phyloP scores from a whole-genome alignment of 345 rosid species.

The Mercurialis annua region DNA sequence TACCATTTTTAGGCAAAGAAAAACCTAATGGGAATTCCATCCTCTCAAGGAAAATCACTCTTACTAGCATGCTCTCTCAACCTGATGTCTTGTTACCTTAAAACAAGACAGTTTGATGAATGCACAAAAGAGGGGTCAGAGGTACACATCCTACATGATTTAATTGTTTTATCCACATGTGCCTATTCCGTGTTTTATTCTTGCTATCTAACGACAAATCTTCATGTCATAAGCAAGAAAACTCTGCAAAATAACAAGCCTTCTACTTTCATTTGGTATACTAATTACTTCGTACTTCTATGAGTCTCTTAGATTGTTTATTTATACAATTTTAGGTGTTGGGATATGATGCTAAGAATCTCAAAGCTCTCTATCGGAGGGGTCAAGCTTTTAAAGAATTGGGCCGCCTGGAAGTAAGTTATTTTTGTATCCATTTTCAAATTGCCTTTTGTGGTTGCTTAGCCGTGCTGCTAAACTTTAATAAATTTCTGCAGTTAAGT shows the following conservation, averaged over 20 bases:
- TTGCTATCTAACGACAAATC: not conserved
- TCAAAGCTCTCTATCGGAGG: constrained; percentile 93
- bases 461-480: constrained; percentile 4
- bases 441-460: constrained; percentile 15
- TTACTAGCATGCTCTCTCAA: constrained; percentile 82
- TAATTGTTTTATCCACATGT: not conserved
- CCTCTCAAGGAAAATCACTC: constrained; percentile 58
- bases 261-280: not conserved
- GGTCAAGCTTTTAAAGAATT: constrained; percentile 92
- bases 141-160: constrained; percentile 36
- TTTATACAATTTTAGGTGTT: constrained; percentile 55
- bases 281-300: not conserved
- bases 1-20: constrained; percentile 63
- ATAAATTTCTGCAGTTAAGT: not conserved
- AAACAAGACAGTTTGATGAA: constrained; percentile 58
- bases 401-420: constrained; percentile 72
- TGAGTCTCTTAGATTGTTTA: constrained; percentile 16
- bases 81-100: constrained; percentile 95
- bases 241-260: not conserved
- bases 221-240: not conserved
- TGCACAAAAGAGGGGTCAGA: constrained; percentile 86
- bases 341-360: constrained; percentile 69
- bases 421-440: constrained; percentile 13
- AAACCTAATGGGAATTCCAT: constrained; percentile 62
- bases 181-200: not conserved